Base-by-base conservation (phyloP, 2,329 filamentous ascomycete species). In the Tolypocladium amazonense region DNA sequence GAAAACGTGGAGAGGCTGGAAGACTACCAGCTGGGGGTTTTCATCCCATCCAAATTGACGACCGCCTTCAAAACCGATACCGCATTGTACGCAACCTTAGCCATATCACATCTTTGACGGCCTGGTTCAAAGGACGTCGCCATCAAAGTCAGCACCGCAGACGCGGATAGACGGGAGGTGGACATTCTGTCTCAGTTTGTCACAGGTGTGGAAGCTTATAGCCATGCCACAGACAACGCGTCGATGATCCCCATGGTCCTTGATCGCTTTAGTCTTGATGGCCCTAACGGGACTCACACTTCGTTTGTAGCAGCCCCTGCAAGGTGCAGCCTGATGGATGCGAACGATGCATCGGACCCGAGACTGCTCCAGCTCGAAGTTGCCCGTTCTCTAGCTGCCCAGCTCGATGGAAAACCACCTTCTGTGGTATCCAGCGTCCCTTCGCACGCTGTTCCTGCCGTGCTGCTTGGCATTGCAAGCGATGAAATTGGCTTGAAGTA, bases 41-140 rank as follows among this genome's bases (percentile, higher is more conserved):
- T 61, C 72, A 77, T 57, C 74, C 76, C 4, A 65, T 75, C 14
- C 62, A 65, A 18, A 68, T 77, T 18, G 72, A 70, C n/a, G 71
- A 77, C 38, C 64, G 57, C 4, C 71, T 79, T 62, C 55, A 64
- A 15, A 56, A 59, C 4, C 66, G 67, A 37, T 71, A 71, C 60
- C 57, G 59, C 2, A 58, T 70, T 33, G 64, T 69, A 2, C 65
- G 70, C 50, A 72, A 71, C 58, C 68, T 72, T 35, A 69, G 69
- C 6, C 59, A 68, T 37, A 69, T 69, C 52, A 62, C 62, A 1
- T 72, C 64, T 47, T 75, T 72, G 6, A 75, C 71, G 6, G 64
- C 65, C 37, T 75, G 70, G 71, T 69, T 75, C 59, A 0, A 63
- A 50, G 59, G 72, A 72, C 61, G 70, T 73, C 20, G 71, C 71